Base-by-base conservation (phyloP, 148 eudicot species). In the Polygonum aviculare region DNA sequence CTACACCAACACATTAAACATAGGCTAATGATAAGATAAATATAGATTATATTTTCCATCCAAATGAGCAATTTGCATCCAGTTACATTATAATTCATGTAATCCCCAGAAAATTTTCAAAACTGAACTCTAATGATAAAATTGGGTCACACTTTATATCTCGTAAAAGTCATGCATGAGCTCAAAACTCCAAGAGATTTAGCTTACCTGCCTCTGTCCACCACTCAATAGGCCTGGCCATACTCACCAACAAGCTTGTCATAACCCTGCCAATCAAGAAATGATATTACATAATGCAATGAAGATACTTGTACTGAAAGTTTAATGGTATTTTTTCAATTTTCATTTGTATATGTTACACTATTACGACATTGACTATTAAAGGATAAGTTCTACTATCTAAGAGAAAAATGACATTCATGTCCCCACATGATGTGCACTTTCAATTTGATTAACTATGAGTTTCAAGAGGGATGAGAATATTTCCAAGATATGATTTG, bases 171-270 rank as follows among this genome's bases (percentile, higher is more conserved):
- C 44, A 12, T 16, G 44, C 44, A 38, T 67, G 16, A 67, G 4
- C 21, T 16, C 21, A 67, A 10, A 67, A 67, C 7, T 16, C 19
- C 45, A 3, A 48, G 19, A 26, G 31, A 12, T 8, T 7, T 39
- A 38, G 35, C 9, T 18, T 90, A 95, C 98, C 98, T 92, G 97
- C 55, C 97, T 85, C 85, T 95, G 97, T 51, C 98, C 98, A 40
- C 98, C 98, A 81, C 98, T 95, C 45, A 95, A 79, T 69, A 95
- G 79, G 62, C 98, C 98, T 78, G n/a, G n/a, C 98, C 98, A 72
- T 96, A 93, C 81, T 95, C 98, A 69, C 98, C 98, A 80, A 95
- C 98, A 70, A 88, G 89, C 41, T 97, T 94, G 84, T 95, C 98
- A 83, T 95, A 95, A 72, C 98, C 98, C 98, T 95, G 51, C 74